phyloP scores from a whole-genome alignment of 2,329 filamentous ascomycete genomes.

The Chaetomiaceae sp. region DNA sequence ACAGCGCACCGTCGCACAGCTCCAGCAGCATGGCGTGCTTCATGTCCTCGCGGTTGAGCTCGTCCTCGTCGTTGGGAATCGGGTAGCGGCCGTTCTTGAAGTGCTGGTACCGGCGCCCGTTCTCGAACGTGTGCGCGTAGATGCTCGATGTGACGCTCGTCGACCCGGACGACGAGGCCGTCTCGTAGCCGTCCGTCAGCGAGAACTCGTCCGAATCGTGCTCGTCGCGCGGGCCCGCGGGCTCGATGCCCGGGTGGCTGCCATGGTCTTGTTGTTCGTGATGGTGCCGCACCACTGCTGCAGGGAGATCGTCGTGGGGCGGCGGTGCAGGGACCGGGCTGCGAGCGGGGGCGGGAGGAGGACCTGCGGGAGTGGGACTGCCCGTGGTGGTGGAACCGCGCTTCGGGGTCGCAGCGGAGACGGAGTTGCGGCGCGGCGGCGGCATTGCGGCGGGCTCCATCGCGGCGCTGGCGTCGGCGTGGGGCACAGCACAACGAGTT shows the following conservation, averaged over 20 bases:
- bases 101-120: slow-evolving; percentile 26
- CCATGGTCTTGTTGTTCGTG: background rate
- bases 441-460: background rate
- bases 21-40: slow-evolving; percentile 35
- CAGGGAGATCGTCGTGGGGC: background rate
- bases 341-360: too few species aligned
- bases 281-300: background rate
- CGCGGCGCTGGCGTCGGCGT: background rate
- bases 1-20: slow-evolving; percentile 33
- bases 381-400: background rate
- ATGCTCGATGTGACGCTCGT: slow-evolving; percentile 24
- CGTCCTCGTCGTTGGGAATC: slow-evolving; percentile 37
- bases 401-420: background rate
- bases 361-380: background rate
- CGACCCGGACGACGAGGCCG: slow-evolving; percentile 19
- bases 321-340: background rate
- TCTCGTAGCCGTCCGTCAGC: slow-evolving; percentile 16
- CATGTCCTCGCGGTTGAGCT: slow-evolving; percentile 40
- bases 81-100: slow-evolving; percentile 28
- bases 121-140: slow-evolving; percentile 25
- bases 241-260: background rate
- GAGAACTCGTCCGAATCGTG: slow-evolving; percentile 9
- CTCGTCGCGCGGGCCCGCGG: slow-evolving; percentile 1
- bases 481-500: too few species aligned
- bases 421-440: background rate